Conservation (phyloP, 208 protist genomes). For the Phytomonas serpens region DNA sequence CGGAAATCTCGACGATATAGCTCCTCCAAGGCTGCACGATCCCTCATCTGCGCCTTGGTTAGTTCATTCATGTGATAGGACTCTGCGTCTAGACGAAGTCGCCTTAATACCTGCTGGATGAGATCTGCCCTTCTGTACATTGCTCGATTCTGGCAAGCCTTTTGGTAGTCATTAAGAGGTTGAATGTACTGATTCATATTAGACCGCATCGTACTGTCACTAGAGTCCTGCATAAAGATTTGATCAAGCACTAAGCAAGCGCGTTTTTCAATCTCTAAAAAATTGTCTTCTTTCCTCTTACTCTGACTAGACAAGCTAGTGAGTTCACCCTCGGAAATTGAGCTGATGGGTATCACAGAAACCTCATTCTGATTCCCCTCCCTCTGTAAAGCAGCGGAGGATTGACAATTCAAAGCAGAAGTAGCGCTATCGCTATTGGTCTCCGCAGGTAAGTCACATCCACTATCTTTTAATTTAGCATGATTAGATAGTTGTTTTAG, state of each 20-base stretch:
- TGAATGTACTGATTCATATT: constrained; percentile 41
- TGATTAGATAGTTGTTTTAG: background rate
- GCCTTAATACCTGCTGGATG: constrained; percentile 83
- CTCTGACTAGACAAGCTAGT: constrained; percentile 1
- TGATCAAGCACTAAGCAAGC: constrained; percentile 64
- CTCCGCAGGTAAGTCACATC: background rate
- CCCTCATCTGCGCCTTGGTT: constrained; percentile 83
- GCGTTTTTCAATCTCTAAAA: constrained; percentile 40
- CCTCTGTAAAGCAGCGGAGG: background rate
- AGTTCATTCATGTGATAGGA: constrained; percentile 75
- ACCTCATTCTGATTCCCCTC: no score
- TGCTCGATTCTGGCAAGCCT: constrained; percentile 66
- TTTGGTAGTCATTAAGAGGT: constrained; percentile 67
- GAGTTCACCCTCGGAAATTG: constrained; percentile 1
- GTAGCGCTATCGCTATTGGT: background rate
- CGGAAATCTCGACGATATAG: constrained; percentile 83
- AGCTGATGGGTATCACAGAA: no score
- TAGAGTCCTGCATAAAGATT: constrained; percentile 44
- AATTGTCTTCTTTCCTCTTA: constrained; percentile 16
- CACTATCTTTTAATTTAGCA: background rate
- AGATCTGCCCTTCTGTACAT: constrained; percentile 90
- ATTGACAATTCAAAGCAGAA: background rate
- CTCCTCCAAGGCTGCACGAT: constrained; percentile 76
- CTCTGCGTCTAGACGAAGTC: constrained; percentile 87
- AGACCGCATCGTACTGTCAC: constrained; percentile 17